Base-by-base conservation (phyloP, 108 stramenopile genomes). In the Schizochytrium sp. region DNA sequence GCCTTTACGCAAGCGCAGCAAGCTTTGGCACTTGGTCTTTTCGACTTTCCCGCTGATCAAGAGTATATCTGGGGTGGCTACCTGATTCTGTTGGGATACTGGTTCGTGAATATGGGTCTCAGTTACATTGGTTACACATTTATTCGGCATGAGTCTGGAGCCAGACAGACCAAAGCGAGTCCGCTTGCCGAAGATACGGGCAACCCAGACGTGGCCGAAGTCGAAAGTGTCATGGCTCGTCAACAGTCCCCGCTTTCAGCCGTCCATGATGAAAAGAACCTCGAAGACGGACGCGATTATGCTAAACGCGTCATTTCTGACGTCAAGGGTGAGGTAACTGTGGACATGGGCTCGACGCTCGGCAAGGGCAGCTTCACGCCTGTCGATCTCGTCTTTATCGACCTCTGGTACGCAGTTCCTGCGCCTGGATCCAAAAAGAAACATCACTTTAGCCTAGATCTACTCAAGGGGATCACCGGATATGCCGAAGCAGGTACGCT, bases 381-480 rank as follows among this genome's bases (percentile, higher is more conserved):
- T 5, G 72, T 18, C 5, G 47, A 44, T 21, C 28, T 44, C 23
- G 72, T 5, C 72, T 43, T 43, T 18, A 44, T 16, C 45, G 41
- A 43, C 5, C 47, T 72, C 21, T 34, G 41, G 72, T 44, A 34
- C 72, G 47, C 28, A 5, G 72, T 43, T 16, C 72, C 5, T 5
- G 72, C 5, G 8, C 72, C 41, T 14, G 25, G 34, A 8, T 14
- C 41, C 41, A 34, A 44, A 8, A 34, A 72, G 72, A 23, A 23
- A 21, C 5, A 29, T 5, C 5, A 5, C 21, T 16, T 18, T 16
- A 44, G 16, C 10, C 53, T 55, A 0, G 57, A 21, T 12, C 57
- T 92, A 21, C 89, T 92, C 23, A 18, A 47, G 10, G 25, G 57
- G 23, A 58, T 91, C 23, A 58, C n/a, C 6, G 90, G 90, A 48